These are phyloP conservation scores for Peronosclerospora sorghi DNA, from an alignment of 352 stramenopile genomes.

Conservation along the genomic window DNA sequence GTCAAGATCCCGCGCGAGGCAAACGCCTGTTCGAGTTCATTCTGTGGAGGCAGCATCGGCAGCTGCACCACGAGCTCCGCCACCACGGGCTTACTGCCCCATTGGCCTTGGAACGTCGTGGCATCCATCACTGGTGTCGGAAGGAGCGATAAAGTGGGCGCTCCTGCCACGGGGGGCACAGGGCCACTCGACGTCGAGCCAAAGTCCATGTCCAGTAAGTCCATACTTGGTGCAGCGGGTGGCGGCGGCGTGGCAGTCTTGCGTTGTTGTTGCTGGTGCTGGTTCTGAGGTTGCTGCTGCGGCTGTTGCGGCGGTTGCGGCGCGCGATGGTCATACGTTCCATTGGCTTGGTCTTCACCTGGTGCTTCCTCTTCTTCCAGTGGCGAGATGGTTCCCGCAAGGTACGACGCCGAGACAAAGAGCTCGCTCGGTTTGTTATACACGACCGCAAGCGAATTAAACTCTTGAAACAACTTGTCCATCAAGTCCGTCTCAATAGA, in stretches of 20 bases:
- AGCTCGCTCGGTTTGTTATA: conserved; percentile 94
- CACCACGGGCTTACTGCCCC: conserved; percentile 60
- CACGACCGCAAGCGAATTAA: conserved; percentile 96
- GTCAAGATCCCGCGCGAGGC: conserved; percentile 46
- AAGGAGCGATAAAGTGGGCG: conserved; percentile 33
- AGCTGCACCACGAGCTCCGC: conserved; percentile 48
- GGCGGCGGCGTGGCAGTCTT: conserved; percentile 20
- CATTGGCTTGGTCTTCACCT: conserved; percentile 34
- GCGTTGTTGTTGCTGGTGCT: conserved; percentile 41
- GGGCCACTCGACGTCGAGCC: conserved; percentile 14
- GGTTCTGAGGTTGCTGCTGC: conserved; percentile 19
- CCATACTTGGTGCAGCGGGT: conserved; percentile 30
- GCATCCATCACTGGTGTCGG: conserved; percentile 70
- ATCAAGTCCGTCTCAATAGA: conserved; percentile 78
- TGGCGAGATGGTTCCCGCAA: conserved; percentile 22
- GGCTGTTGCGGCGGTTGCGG: conserved; percentile 26
- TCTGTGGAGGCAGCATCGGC: conserved; percentile 39
- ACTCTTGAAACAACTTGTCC: conserved; percentile 90
- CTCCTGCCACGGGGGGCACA: conserved; percentile 7
- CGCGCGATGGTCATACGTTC: conserved; percentile 15
- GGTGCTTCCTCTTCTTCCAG: conserved; percentile 32
- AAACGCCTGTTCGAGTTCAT: conserved; percentile 60
- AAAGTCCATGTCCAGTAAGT: conserved; percentile 76
- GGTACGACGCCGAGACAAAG: conserved; percentile 85
- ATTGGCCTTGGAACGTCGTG: conserved; percentile 57